A percentile compares a stretch with the other conserved stretches of the same genome.
These are phyloP conservation scores for Phytophthora europaea DNA, from an alignment of 352 stramenopile species.

Conservation along the genomic window DNA sequence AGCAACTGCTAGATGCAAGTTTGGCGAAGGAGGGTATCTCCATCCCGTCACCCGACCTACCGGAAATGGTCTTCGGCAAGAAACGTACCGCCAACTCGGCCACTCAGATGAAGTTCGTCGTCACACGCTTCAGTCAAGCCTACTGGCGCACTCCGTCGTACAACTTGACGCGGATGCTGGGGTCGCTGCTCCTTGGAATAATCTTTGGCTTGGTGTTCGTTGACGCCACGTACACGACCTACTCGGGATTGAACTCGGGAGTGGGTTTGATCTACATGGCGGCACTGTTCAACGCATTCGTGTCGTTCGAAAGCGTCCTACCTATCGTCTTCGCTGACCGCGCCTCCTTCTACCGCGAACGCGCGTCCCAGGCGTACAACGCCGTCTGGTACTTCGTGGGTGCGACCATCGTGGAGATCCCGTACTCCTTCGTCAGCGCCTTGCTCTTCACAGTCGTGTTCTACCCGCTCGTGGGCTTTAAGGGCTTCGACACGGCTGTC, in stretches of 20 bases:
- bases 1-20: slow-evolving; percentile 20
- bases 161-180: slow-evolving; percentile 68
- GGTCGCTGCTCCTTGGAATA: slow-evolving; percentile 57
- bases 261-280: slow-evolving; percentile 85
- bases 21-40: slow-evolving; percentile 44
- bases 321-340: slow-evolving; percentile 82
- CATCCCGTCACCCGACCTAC: slow-evolving; percentile 32
- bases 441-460: slow-evolving; percentile 52
- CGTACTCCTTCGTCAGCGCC: slow-evolving; percentile 35
- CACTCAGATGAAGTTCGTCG: slow-evolving; percentile 47
- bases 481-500: slow-evolving; percentile 27
- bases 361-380: slow-evolving; percentile 84
- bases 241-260: slow-evolving; percentile 50
- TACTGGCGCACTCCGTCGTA: slow-evolving; percentile 80
- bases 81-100: slow-evolving; percentile 39
- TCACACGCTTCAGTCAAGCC: slow-evolving; percentile 32
- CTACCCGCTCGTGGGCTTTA: slow-evolving; percentile 38
- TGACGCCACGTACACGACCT: slow-evolving; percentile 27
- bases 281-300: slow-evolving; percentile 83
- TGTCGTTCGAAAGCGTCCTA: slow-evolving; percentile 81
- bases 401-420: slow-evolving; percentile 65
- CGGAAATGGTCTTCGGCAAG: slow-evolving; percentile 35
- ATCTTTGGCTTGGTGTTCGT: slow-evolving; percentile 62
- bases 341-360: slow-evolving; percentile 77
- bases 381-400: slow-evolving; percentile 68